These are phyloP conservation scores for Aspergillus intermedius DNA, from an alignment of 2,329 filamentous ascomycete genomes.

Conservation along the genomic window DNA sequence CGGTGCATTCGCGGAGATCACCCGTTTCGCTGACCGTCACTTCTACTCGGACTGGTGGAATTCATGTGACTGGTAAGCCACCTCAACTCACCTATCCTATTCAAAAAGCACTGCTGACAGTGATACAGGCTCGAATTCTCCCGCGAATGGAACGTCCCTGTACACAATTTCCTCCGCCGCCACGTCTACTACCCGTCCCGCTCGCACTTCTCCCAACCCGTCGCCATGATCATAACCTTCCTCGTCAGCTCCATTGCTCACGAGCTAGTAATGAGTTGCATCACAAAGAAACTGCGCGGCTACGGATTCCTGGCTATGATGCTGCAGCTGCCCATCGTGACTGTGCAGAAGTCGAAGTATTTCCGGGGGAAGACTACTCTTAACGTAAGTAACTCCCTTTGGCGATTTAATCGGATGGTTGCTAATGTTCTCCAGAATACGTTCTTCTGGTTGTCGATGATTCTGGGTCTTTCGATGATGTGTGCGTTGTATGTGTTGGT, in stretches of 20 bases:
- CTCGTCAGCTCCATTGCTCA: conserved; percentile 83
- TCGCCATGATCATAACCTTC: conserved; percentile 86
- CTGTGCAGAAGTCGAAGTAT: conserved; percentile 74
- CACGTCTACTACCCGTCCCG: conserved; percentile 87
- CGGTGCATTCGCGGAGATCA: conserved; percentile 90
- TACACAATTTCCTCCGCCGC: conserved; percentile 88
- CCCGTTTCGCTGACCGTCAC: conserved; percentile 83
- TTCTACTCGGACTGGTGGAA: conserved; percentile 80
- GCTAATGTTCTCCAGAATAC: neutral
- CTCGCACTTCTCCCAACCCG: conserved; percentile 64
- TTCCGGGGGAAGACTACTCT: conserved; percentile 68
- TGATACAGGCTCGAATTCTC: conserved; percentile 77
- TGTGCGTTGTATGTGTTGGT: conserved; percentile 55
- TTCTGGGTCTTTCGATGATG: conserved; percentile 74
- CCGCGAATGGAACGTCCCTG: conserved; percentile 94
- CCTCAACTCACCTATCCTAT: neutral
- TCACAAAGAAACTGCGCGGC: conserved; percentile 90
- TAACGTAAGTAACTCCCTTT: conserved; percentile 47
- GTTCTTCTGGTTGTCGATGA: conserved; percentile 89
- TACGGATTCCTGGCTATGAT: conserved; percentile 95
- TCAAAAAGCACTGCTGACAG: neutral
- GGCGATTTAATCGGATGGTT: too few relatives aligned
- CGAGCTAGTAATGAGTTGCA: conserved; percentile 95
- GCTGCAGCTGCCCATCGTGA: conserved; percentile 92
- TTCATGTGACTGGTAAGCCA: conserved; percentile 43